phyloP scores from a whole-genome alignment of 495 filamentous ascomycete genomes.

The Astrothelium subdiscretum region DNA sequence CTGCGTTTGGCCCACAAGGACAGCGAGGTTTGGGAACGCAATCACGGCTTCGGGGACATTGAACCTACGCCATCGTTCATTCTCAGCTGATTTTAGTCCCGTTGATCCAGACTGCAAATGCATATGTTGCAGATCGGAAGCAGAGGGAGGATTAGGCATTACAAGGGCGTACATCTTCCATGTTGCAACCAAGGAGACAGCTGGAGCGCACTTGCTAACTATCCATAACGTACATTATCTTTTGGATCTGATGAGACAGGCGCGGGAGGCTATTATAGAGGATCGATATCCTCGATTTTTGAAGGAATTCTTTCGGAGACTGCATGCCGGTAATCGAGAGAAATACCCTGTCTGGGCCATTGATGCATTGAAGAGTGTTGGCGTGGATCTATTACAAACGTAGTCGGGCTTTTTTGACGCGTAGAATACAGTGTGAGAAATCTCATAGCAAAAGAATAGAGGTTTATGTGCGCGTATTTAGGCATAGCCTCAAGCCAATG shows the following conservation, averaged over 20 bases:
- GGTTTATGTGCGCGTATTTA: background rate
- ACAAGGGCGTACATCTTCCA: slow-evolving; percentile 87
- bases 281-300: slow-evolving; percentile 74
- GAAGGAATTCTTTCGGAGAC: slow-evolving; percentile 57
- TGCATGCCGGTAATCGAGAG: slow-evolving; percentile 55
- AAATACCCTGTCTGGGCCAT: slow-evolving; percentile 77
- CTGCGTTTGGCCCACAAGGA: slow-evolving; percentile 96
- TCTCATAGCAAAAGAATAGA: too few species aligned
- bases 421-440: too few species aligned
- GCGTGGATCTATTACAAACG: slow-evolving; percentile 59
- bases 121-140: slow-evolving; percentile 55
- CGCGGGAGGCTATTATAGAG: slow-evolving; percentile 67
- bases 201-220: slow-evolving; percentile 84
- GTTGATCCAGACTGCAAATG: slow-evolving; percentile 76
- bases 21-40: slow-evolving; percentile 90
- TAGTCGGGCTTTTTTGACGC: background rate
- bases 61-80: slow-evolving; percentile 68
- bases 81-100: slow-evolving; percentile 66
- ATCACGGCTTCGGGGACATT: slow-evolving; percentile 69
- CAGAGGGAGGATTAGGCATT: slow-evolving; percentile 66
- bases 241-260: slow-evolving; percentile 64
- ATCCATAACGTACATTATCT: slow-evolving; percentile 94
- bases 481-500: too few species aligned
- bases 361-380: slow-evolving; percentile 69
- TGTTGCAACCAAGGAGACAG: slow-evolving; percentile 85